Evolutionary conservation across 2,329 filamentous ascomycete species (phyloP), one percentile per base, ranked within the genome.

Genomic region (Rhynchosporium secalis): DNA sequence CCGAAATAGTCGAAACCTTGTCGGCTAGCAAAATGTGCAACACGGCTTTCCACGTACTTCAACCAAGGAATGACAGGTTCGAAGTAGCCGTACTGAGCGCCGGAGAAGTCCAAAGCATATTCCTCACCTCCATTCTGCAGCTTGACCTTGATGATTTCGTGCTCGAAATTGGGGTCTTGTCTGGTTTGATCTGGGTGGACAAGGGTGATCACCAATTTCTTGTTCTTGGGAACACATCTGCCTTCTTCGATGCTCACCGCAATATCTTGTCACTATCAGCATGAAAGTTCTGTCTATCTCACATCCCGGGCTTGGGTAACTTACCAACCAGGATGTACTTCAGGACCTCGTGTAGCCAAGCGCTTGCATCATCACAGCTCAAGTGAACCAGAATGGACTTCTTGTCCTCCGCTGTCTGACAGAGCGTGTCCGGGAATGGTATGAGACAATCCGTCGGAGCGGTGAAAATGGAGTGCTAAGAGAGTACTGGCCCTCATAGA

Each of bases 21-120:
- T 12, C 29, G 41, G 28, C 7, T 3, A 9, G 40, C 9, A 20
- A 49, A 7, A 5, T 7, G 28, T 15, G 26, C n/a, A 13, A 58
- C 29, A 31, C 60, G 48, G 3, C n/a, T 48, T 4, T 33, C 10
- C 1, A 36, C 1, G 13, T 62, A 66, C 7, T 55, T 20, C 1
- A 10, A 28, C 47, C 33, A 65, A 15, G 56, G 58, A 2, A 41
- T 56, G 1, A 66, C 57, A 0, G 65, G 56, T 3, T 61, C 33
- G 13, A 59, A 60, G n/a, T 57, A 65, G 2, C 66, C 65, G 28
- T 56, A 64, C 31, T 66, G 61, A 7, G 65, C 63, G 12, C 65
- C 28, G 3, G 62, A 26, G 8, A 67, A 38, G 33, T 66, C 66
- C 3, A 68, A 10, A 15, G 45, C 41, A 40, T 63, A 68, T 1